Percentiles rank a stretch among this genome's conserved stretches.
Evolutionary conservation across 2,329 filamentous ascomycete genomes (phyloP).

Genomic region (Fusarium cicatricum): DNA sequence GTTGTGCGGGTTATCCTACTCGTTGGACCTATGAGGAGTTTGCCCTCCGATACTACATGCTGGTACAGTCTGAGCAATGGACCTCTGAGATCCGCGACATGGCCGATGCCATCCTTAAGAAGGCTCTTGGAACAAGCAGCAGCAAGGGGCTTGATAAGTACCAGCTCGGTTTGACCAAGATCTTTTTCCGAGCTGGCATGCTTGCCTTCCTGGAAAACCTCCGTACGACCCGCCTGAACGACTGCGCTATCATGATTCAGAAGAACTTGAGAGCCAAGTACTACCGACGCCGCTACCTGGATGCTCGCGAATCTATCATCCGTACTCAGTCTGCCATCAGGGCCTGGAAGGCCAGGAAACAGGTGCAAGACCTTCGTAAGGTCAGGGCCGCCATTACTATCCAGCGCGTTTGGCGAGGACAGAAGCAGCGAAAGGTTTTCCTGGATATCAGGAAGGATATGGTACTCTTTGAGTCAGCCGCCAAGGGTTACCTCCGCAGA

Average conservation of each 20-base stretch:
- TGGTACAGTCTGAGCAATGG: slow-evolving; percentile 89
- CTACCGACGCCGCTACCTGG: slow-evolving; percentile 89
- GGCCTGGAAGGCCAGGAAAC: slow-evolving; percentile 79
- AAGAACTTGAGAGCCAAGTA: slow-evolving; percentile 98
- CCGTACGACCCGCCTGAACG: slow-evolving; percentile 87
- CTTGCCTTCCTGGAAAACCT: slow-evolving; percentile 96
- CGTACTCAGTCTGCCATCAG: slow-evolving; percentile 80
- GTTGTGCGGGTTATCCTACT: slow-evolving; percentile 95
- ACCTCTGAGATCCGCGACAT: slow-evolving; percentile 93
- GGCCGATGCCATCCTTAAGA: slow-evolving; percentile 90
- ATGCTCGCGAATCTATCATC: slow-evolving; percentile 83
- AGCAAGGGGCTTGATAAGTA: slow-evolving; percentile 88
- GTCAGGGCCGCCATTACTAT: slow-evolving; percentile 92
- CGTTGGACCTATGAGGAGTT: slow-evolving; percentile 99
- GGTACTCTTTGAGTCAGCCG: slow-evolving; percentile 85
- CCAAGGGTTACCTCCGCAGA: slow-evolving; percentile 90
- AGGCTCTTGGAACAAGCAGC: slow-evolving; percentile 82
- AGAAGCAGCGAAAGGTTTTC: slow-evolving; percentile 87
- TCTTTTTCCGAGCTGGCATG: slow-evolving; percentile 99
- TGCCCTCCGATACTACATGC: slow-evolving; percentile 96
- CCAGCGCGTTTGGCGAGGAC: slow-evolving; percentile 92
- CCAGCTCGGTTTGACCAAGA: slow-evolving; percentile 96
- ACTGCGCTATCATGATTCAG: slow-evolving; percentile 96
- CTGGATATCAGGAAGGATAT: slow-evolving; percentile 81
- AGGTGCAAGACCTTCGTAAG: slow-evolving; percentile 81